Percentiles rank a stretch among this genome's conserved stretches.
phyloP scores from a whole-genome alignment of 768 basidiomycete genomes.

The Strobilomyces echinocephalus region DNA sequence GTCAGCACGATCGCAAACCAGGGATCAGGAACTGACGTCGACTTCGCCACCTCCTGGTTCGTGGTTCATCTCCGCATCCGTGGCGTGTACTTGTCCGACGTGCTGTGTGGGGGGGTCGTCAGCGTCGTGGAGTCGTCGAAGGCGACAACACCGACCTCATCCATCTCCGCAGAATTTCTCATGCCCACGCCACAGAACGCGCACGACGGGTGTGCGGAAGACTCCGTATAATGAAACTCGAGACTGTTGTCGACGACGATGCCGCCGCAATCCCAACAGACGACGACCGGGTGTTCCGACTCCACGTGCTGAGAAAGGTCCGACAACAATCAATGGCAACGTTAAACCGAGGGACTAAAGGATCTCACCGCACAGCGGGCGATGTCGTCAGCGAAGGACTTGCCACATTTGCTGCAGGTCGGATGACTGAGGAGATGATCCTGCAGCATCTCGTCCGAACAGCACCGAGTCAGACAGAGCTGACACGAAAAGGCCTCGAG shows the following conservation, averaged over 20 bases:
- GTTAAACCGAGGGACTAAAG: background rate
- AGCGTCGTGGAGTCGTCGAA: slow-evolving; percentile 2
- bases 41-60: background rate
- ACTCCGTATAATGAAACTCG: slow-evolving; percentile 22
- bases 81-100: slow-evolving; percentile 12
- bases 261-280: slow-evolving; percentile 30
- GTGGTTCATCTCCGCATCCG: slow-evolving; percentile 2
- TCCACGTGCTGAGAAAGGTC: slow-evolving; percentile 19
- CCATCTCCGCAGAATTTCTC: slow-evolving; percentile 13
- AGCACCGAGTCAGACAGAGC: slow-evolving; percentile 17
- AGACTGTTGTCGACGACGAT: slow-evolving; percentile 19
- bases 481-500: slow-evolving; percentile 15
- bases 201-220: slow-evolving; percentile 20
- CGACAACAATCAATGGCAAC: background rate
- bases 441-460: slow-evolving; percentile 23
- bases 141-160: slow-evolving; percentile 16
- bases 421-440: slow-evolving; percentile 25
- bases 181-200: slow-evolving; percentile 15
- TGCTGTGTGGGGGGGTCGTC: slow-evolving; percentile 15
- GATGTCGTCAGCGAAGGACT: slow-evolving; percentile 16
- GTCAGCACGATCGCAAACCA: slow-evolving; percentile 2
- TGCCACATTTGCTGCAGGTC: slow-evolving; percentile 20
- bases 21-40: background rate
- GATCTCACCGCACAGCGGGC: slow-evolving; percentile 17
- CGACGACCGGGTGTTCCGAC: slow-evolving; percentile 20